Evolutionary conservation across 208 protist genomes (phyloP).

Genomic region (Crithidia acanthocephali): DNA sequence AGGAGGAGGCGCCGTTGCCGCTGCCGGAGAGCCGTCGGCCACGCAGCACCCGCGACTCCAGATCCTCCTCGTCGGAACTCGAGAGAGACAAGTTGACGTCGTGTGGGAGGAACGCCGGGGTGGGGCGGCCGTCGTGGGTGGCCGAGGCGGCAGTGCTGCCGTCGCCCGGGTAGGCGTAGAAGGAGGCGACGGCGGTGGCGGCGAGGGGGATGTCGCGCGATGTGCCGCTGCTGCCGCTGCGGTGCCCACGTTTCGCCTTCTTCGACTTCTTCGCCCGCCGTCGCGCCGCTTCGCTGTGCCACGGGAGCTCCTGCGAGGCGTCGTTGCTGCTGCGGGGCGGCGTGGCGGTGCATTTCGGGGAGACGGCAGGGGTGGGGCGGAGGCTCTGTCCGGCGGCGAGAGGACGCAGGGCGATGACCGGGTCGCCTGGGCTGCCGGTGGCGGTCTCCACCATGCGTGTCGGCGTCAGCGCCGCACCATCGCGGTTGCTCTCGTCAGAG

Average conservation of each 20-base stretch:
- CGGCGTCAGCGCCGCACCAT: not conserved
- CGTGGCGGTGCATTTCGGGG: not conserved
- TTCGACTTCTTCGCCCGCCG: conserved; percentile 6
- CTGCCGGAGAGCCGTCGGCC: not conserved
- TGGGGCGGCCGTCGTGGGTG: too few species aligned
- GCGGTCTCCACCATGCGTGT: conserved; percentile 5
- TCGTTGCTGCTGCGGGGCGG: too few species aligned
- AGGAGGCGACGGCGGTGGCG: not conserved
- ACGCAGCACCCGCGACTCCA: not conserved
- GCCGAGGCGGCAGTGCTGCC: not conserved
- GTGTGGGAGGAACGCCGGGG: too few species aligned
- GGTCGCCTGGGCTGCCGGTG: not conserved
- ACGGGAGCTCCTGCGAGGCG: too few species aligned
- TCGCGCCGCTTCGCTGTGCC: not conserved
- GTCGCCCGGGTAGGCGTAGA: not conserved
- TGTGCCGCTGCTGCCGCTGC: conserved; percentile 1
- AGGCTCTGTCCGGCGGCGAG: not conserved
- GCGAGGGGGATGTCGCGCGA: conserved; percentile 6
- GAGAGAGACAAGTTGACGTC: not conserved
- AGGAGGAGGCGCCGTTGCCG: not conserved
- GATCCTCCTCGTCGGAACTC: not conserved
- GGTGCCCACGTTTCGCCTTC: not conserved
- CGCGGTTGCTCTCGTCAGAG: not conserved
- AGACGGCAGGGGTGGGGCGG: not conserved
- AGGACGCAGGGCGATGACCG: not conserved